Evolutionary conservation across 1,284 basidiomycete species (phyloP).

Genomic region (Moesziomyces antarcticus): DNA sequence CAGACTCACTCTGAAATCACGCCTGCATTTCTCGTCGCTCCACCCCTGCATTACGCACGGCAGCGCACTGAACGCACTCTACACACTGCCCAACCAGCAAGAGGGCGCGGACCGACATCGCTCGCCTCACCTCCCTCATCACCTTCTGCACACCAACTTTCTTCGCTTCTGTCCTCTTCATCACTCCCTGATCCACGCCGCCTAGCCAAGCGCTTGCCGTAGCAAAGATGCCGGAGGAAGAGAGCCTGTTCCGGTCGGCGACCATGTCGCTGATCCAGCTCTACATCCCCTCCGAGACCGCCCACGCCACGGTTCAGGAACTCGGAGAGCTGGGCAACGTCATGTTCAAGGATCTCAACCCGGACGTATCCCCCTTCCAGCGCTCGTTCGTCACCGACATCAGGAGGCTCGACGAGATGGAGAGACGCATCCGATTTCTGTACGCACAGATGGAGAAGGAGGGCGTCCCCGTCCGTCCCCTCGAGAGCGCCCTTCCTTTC

Average conservation of each 20-base stretch:
- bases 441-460: constrained; percentile 84
- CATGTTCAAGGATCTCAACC: constrained; percentile 98
- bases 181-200: background rate
- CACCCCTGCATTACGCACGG: constrained; percentile 10
- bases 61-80: background rate
- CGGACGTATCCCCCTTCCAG: constrained; percentile 95
- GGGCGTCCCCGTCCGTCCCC: constrained; percentile 76
- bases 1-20: background rate
- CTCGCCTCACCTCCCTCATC: constrained; percentile 1
- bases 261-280: constrained; percentile 96
- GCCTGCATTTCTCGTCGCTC: constrained; percentile 1
- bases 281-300: constrained; percentile 96
- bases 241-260: constrained; percentile 67
- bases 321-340: constrained; percentile 95
- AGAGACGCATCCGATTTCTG: constrained; percentile 91
- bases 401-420: constrained; percentile 93
- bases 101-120: background rate
- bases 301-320: constrained; percentile 94
- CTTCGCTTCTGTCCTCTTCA: background rate
- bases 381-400: constrained; percentile 97
- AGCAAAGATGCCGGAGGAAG: constrained; percentile 48
- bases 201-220: constrained; percentile 11
- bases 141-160: background rate
- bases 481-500: constrained; percentile 66
- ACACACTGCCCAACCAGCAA: constrained; percentile 8